phyloP scores from a whole-genome alignment of 345 rosid species.

The Conringia planisiliqua region DNA sequence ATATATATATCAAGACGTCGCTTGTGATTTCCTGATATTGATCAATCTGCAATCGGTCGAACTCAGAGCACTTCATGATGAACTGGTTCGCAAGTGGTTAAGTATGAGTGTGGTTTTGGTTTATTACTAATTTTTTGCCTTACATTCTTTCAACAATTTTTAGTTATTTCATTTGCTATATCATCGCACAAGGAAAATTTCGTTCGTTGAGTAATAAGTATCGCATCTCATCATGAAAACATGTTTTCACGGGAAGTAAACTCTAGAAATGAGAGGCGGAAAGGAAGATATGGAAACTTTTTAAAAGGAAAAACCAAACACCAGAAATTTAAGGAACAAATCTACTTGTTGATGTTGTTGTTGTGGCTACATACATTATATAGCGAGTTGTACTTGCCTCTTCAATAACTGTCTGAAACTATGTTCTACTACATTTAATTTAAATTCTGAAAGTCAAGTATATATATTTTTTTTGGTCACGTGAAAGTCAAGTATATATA shows the following conservation, averaged over 20 bases:
- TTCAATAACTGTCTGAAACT: not conserved
- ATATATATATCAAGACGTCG: no score
- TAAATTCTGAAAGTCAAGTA: not conserved
- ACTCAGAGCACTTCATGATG: not conserved
- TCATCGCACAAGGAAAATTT: not conserved
- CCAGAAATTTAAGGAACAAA: not conserved
- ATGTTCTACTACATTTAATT: not conserved
- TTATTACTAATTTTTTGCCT: not conserved
- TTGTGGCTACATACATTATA: not conserved
- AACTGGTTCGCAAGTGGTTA: not conserved
- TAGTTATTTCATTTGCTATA: not conserved
- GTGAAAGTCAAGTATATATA: no score
- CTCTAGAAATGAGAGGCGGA: not conserved
- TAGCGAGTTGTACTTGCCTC: not conserved
- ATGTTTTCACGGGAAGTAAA: not conserved
- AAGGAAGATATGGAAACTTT: not conserved
- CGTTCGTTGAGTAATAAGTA: not conserved
- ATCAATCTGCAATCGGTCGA: not conserved
- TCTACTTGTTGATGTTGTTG: not conserved
- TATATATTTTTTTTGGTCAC: no score
- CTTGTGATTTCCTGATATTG: not conserved
- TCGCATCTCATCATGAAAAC: not conserved
- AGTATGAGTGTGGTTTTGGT: not conserved
- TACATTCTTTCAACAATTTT: not conserved
- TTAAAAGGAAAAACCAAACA: not conserved